Evolutionary conservation across 2,329 filamentous ascomycete species (phyloP).

Genomic region (Trichoderma koningii): DNA sequence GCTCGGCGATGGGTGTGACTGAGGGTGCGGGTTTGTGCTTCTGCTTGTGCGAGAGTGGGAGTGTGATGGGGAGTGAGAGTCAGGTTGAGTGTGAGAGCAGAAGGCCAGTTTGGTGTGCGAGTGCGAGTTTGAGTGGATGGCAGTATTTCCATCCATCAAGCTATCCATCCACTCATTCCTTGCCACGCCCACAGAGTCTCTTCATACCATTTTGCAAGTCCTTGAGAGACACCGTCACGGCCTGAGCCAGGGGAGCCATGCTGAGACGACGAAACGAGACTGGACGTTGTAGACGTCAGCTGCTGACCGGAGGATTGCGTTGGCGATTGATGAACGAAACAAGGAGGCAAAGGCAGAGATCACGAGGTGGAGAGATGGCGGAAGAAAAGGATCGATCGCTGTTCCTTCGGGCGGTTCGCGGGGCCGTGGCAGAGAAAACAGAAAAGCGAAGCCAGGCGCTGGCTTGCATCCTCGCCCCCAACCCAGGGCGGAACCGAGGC

Average conservation of each 20-base stretch:
- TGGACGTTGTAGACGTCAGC: conserved; percentile 1
- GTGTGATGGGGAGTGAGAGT: background rate
- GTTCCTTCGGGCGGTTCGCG: background rate
- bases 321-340: background rate
- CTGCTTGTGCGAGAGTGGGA: background rate
- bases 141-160: background rate
- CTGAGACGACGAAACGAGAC: background rate
- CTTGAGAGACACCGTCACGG: conserved; percentile 62
- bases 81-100: background rate
- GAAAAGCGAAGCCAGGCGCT: background rate
- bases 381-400: conserved; percentile 21
- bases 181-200: background rate
- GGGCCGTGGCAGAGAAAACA: conserved; percentile 2
- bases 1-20: background rate
- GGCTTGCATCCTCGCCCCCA: conserved; percentile 8
- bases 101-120: background rate
- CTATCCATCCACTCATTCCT: background rate
- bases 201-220: conserved; percentile 60
- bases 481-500: background rate
- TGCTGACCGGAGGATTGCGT: conserved; percentile 17
- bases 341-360: no score
- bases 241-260: conserved; percentile 52
- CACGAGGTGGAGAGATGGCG: conserved; percentile 1
- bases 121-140: background rate
- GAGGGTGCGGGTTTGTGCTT: background rate